phyloP scores from a whole-genome alignment of 2,329 filamentous ascomycete species.

The Calonectria henricotiae region DNA sequence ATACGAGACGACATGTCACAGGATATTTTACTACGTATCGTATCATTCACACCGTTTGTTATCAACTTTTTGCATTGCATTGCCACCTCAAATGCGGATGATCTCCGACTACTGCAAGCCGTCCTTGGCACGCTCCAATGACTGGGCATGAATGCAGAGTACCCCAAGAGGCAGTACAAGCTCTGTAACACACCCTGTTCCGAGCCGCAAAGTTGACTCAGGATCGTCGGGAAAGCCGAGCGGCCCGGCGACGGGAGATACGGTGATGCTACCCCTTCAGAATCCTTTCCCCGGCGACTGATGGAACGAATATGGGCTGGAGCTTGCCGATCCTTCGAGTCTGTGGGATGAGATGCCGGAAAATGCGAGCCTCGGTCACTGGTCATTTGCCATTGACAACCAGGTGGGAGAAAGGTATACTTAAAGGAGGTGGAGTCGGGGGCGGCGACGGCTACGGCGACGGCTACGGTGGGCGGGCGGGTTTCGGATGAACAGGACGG shows the following conservation, averaged over 20 bases:
- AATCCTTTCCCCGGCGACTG: neutral
- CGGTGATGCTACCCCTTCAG: neutral
- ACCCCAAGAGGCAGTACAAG: constrained; percentile 8
- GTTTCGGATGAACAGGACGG: neutral
- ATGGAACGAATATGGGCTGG: neutral
- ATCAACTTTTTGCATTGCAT: constrained; percentile 8
- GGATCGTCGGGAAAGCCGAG: neutral
- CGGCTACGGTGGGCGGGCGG: neutral
- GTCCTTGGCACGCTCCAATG: neutral
- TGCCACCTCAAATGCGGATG: neutral
- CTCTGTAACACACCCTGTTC: constrained; percentile 5
- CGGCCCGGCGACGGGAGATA: neutral
- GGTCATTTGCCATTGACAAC: neutral
- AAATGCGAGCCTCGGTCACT: neutral
- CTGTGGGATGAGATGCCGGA: neutral
- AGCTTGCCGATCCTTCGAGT: neutral
- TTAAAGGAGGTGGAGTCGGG: neutral
- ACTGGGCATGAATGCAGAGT: neutral
- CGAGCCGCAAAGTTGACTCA: neutral
- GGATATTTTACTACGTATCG: constrained; percentile 5
- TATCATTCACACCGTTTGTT: constrained; percentile 12
- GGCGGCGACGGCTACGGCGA: neutral
- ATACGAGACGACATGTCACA: neutral
- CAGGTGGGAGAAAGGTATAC: neutral
- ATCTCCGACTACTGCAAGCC: neutral